phyloP scores from a whole-genome alignment of 2,329 filamentous ascomycete genomes.

The Samsoniella hepiali region DNA sequence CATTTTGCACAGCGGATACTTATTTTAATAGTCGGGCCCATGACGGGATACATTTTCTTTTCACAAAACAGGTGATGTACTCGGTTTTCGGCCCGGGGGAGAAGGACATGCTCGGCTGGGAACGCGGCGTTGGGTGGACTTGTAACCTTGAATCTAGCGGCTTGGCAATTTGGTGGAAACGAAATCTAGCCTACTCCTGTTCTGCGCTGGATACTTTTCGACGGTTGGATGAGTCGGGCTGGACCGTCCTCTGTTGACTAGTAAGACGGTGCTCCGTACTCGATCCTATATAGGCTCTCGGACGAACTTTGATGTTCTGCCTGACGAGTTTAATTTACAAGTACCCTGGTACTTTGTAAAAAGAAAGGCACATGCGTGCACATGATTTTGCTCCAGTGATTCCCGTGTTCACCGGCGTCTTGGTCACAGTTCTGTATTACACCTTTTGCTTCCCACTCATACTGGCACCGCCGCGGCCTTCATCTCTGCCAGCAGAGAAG shows the following conservation, averaged over 20 bases:
- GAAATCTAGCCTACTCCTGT: constrained; percentile 5
- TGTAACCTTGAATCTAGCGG: constrained; percentile 16
- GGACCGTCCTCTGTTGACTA: constrained; percentile 2
- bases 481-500: constrained; percentile 17
- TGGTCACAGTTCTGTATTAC: constrained; percentile 6
- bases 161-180: background rate
- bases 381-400: background rate
- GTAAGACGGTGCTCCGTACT: background rate
- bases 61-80: constrained; percentile 1
- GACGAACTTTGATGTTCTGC: background rate
- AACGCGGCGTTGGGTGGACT: background rate
- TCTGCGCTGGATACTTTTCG: constrained; percentile 1
- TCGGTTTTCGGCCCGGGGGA: background rate
- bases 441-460: background rate
- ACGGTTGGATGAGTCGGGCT: background rate
- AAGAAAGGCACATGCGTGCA: background rate
- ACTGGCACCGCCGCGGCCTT: background rate
- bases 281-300: constrained; percentile 10
- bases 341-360: background rate
- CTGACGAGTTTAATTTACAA: constrained; percentile 5
- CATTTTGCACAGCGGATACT: background rate
- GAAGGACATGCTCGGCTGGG: background rate
- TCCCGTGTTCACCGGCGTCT: background rate
- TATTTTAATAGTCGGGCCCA: constrained; percentile 1
- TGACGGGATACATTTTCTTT: constrained; percentile 4